A percentile compares a stretch with the other conserved stretches of the same genome.
Evolutionary conservation across 2,329 filamentous ascomycete species (phyloP).

Genomic region (Ophiocordyceps camponoti-leonardi): DNA sequence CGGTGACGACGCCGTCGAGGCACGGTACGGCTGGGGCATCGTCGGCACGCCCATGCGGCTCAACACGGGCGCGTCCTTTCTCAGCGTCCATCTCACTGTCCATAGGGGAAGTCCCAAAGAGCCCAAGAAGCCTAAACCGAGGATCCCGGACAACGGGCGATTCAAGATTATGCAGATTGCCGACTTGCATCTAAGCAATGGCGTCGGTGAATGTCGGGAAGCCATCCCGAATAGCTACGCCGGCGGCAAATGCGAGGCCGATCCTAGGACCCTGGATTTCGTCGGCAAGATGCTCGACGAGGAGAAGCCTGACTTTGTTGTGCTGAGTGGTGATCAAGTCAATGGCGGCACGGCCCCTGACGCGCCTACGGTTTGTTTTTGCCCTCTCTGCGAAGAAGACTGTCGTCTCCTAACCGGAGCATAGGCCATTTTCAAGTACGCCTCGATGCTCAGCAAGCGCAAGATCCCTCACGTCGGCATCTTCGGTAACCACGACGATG

Average conservation of each 20-base stretch:
- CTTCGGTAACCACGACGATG: constrained; percentile 96
- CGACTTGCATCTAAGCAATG: constrained; percentile 89
- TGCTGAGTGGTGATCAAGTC: constrained; percentile 85
- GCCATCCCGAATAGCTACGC: constrained; percentile 59
- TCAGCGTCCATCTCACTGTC: constrained; percentile 61
- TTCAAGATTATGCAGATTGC: constrained; percentile 96
- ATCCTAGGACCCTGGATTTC: constrained; percentile 82
- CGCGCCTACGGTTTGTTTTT: constrained; percentile 53
- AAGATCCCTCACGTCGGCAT: constrained; percentile 88
- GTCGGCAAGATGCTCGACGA: constrained; percentile 70
- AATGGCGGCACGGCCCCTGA: constrained; percentile 89
- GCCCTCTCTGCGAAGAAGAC: not conserved
- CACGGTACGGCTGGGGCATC: constrained; percentile 69
- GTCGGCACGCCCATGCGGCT: constrained; percentile 58
- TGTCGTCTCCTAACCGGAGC: not conserved
- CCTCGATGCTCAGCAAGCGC: constrained; percentile 65
- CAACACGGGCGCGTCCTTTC: constrained; percentile 40
- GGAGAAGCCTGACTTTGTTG: constrained; percentile 83
- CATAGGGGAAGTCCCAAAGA: constrained; percentile 52
- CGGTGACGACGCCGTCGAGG: constrained; percentile 81
- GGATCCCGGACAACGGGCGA: constrained; percentile 73
- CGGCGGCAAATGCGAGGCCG: constrained; percentile 72
- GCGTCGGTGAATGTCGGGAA: constrained; percentile 70
- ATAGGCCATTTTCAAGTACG: constrained; percentile 83
- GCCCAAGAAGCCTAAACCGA: constrained; percentile 50